Conservation (phyloP, 1,284 basidiomycete species). For the Naganishia albida region DNA sequence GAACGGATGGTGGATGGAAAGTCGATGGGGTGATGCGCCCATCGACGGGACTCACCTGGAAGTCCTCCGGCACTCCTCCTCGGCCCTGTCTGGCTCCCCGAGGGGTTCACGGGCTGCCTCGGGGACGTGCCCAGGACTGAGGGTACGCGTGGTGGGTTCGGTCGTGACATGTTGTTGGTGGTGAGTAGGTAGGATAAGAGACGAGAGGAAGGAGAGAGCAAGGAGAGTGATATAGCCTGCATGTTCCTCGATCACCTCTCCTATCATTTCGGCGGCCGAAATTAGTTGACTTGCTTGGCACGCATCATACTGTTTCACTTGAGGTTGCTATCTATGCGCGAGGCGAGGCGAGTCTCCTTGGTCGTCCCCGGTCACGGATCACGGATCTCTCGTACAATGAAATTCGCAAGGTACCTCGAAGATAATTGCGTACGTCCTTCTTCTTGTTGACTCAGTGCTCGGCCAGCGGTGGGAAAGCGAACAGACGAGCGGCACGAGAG, state of each 20-base stretch:
- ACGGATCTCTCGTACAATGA: constrained; percentile 19
- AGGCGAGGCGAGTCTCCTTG: too few species aligned
- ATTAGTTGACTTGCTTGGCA: background rate
- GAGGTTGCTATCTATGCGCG: too few species aligned
- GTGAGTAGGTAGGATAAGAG: background rate
- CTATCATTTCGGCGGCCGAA: too few species aligned
- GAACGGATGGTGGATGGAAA: background rate
- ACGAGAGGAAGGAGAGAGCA: background rate
- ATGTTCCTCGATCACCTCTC: too few species aligned
- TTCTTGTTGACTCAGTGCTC: too few species aligned
- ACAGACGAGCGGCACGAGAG: too few species aligned
- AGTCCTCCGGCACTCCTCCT: constrained; percentile 49
- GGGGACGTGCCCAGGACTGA: constrained; percentile 37
- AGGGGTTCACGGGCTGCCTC: constrained; percentile 40
- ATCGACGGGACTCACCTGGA: constrained; percentile 40
- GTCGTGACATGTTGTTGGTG: constrained; percentile 45
- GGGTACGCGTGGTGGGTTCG: constrained; percentile 41
- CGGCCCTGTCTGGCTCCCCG: constrained; percentile 39
- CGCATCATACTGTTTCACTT: background rate
- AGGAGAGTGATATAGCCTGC: too few species aligned
- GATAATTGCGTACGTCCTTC: constrained; percentile 42
- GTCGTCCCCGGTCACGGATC: too few species aligned
- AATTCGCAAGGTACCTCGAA: constrained; percentile 42
- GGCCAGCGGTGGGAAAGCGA: too few species aligned
- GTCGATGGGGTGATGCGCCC: background rate